Evolutionary conservation across 192 early-diverging fungal species (phyloP), one percentile per base, ranked within the genome.

Genomic region (Lunasporangiospora selenospora): DNA sequence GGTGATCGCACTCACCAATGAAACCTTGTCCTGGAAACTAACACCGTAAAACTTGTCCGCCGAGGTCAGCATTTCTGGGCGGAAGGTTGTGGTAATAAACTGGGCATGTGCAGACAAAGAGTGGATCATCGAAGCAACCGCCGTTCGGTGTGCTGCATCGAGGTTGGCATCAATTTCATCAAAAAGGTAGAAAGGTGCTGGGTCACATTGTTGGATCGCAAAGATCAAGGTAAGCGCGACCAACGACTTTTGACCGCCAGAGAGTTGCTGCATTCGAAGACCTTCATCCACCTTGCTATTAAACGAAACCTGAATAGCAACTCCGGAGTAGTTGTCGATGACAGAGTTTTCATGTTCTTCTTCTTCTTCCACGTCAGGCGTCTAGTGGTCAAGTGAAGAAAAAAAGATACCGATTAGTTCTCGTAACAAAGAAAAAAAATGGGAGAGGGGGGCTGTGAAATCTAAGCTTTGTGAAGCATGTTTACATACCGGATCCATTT

Each of bases 111-210:
- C 81, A 41, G 90, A 87, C 39, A 99, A 86, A 46, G 88, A 86
- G 60, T 98, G 88, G 69, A 99, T 92, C 97, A 98, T 98, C 33
- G 83, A 85, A 13, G 97, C 97, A 30, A 99, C 95, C 5, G 94
- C 89, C 1, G 92, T 92, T 29, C 97, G 87, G 71, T 99, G 95
- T 57, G 92, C 91, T 11, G 94, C 92, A 77, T 99, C 97, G 16
- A 99, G 80, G 39, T 96, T 96, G 33, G 97, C 95, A 79, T 99
- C 97, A 81, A 99, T 99, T 79, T 99, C 97, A 83, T 99, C 97
- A 87, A 99, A 99, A 55, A 99, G 81, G 62, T 99, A 99, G 78
- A 99, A 99, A 10, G 97, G 97, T 48, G 97, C 97, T 19, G 96
- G 97, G 53, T 99, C 97, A 79, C 94, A 99, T 61, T 88, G 85